These are phyloP conservation scores for Aspergillus ustus DNA, from an alignment of 2,329 filamentous ascomycete species.

Conservation along the genomic window DNA sequence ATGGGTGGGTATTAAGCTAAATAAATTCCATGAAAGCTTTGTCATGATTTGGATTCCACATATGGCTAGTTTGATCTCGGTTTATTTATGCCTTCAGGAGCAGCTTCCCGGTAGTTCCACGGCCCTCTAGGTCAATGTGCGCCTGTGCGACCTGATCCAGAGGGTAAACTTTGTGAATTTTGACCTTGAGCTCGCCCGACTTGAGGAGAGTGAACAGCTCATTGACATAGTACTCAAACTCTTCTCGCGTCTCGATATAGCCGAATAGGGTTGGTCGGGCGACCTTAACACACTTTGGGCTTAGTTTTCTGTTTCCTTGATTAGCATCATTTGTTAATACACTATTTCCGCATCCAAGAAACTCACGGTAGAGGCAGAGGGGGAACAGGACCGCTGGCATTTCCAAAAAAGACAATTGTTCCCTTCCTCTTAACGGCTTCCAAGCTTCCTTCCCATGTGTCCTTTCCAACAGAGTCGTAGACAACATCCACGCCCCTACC, in stretches of 20 bases:
- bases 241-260: constrained; percentile 72
- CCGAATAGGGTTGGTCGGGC: constrained; percentile 73
- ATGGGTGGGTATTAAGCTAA: neutral
- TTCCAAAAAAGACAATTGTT: constrained; percentile 77
- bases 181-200: constrained; percentile 71
- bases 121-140: constrained; percentile 77
- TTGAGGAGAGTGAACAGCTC: constrained; percentile 76
- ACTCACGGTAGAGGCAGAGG: constrained; percentile 66
- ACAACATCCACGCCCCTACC: constrained; percentile 76
- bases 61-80: constrained; percentile 15
- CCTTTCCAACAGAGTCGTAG: constrained; percentile 84
- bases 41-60: neutral
- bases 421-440: constrained; percentile 78
- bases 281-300: constrained; percentile 76
- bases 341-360: constrained; percentile 35
- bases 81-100: constrained; percentile 65
- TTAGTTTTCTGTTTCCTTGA: constrained; percentile 49
- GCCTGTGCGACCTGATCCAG: constrained; percentile 73
- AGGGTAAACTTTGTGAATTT: constrained; percentile 77
- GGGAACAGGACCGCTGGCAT: constrained; percentile 78
- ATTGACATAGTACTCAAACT: constrained; percentile 70
- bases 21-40: neutral
- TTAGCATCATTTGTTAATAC: constrained; percentile 16
- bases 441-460: constrained; percentile 79
- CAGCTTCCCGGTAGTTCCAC: constrained; percentile 84